These are phyloP conservation scores for Brassica rapa DNA, from an alignment of 345 rosid genomes.

Conservation along the genomic window DNA sequence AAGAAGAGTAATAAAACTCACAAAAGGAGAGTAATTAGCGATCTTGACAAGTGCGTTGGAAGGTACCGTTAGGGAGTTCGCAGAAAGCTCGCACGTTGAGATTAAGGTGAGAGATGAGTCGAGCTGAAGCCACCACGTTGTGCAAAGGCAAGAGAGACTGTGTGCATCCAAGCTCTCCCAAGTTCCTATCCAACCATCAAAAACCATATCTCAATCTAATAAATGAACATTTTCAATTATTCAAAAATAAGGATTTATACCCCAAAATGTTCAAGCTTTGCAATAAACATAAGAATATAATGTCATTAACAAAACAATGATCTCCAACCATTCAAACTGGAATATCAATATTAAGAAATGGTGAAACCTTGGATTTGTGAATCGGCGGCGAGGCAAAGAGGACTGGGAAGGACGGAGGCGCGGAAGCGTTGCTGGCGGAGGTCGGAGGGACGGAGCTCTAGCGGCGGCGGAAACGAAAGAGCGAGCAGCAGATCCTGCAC, in stretches of 20 bases:
- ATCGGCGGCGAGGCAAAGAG: conserved; percentile 67
- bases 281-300: not conserved
- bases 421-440: conserved; percentile 55
- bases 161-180: conserved; percentile 78
- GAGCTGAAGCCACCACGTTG: conserved; percentile 41
- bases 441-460: conserved; percentile 62
- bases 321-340: no score
- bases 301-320: no score
- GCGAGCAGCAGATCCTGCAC: conserved; percentile 46
- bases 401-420: conserved; percentile 67
- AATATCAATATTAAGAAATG: not conserved
- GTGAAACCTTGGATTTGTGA: conserved; percentile 60
- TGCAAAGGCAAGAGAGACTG: conserved; percentile 77
- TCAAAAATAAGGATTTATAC: not conserved
- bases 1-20: conserved; percentile 67
- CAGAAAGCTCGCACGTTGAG: conserved; percentile 77
- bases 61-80: conserved; percentile 98
- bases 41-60: conserved; percentile 92
- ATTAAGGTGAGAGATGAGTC: conserved; percentile 69
- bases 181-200: conserved; percentile 48
- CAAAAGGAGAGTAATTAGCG: conserved; percentile 81
- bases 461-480: conserved; percentile 54
- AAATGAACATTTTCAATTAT: not conserved
- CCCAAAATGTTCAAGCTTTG: not conserved
- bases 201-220: not conserved